Evolutionary conservation across 805 yeast species (phyloP).

Genomic region (Cyberlindnera euphorbiae): DNA sequence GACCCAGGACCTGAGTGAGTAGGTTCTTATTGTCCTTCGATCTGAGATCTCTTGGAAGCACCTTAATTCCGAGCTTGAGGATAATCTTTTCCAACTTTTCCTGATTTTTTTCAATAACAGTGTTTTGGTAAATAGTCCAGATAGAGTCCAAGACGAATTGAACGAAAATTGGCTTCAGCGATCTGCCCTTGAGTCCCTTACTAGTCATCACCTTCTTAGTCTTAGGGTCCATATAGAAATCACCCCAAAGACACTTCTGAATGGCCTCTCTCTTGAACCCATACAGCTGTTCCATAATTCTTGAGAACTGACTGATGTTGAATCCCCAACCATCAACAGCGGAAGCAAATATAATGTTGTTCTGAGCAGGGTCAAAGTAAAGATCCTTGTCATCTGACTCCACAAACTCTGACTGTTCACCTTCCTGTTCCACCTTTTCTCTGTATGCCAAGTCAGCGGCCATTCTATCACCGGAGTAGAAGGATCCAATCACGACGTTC

Average conservation of each 20-base stretch:
- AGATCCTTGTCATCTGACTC: slow-evolving; percentile 78
- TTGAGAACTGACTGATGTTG: slow-evolving; percentile 81
- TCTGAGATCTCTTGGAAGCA: slow-evolving; percentile 69
- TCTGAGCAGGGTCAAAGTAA: slow-evolving; percentile 81
- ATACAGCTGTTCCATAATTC: slow-evolving; percentile 75
- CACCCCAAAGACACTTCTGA: slow-evolving; percentile 94
- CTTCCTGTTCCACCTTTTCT: slow-evolving; percentile 49
- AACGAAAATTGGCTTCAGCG: slow-evolving; percentile 78
- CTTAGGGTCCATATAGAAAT: slow-evolving; percentile 83
- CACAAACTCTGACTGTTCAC: slow-evolving; percentile 48
- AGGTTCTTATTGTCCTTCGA: slow-evolving; percentile 71
- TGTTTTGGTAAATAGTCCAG: slow-evolving; percentile 84
- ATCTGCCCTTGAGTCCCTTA: slow-evolving; percentile 57
- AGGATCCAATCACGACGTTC: slow-evolving; percentile 89
- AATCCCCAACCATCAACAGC: slow-evolving; percentile 99
- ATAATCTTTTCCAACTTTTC: slow-evolving; percentile 76
- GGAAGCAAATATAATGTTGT: slow-evolving; percentile 84
- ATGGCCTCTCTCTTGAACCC: slow-evolving; percentile 79
- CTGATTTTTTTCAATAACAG: slow-evolving; percentile 57
- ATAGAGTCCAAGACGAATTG: slow-evolving; percentile 82
- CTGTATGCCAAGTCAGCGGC: slow-evolving; percentile 78
- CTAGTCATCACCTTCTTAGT: slow-evolving; percentile 74
- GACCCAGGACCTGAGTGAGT: slow-evolving; percentile 67
- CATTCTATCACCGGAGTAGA: slow-evolving; percentile 90
- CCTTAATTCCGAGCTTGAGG: slow-evolving; percentile 58